Evolutionary conservation across 345 rosid genomes (phyloP).

Genomic region (Erodium maritimum): DNA sequence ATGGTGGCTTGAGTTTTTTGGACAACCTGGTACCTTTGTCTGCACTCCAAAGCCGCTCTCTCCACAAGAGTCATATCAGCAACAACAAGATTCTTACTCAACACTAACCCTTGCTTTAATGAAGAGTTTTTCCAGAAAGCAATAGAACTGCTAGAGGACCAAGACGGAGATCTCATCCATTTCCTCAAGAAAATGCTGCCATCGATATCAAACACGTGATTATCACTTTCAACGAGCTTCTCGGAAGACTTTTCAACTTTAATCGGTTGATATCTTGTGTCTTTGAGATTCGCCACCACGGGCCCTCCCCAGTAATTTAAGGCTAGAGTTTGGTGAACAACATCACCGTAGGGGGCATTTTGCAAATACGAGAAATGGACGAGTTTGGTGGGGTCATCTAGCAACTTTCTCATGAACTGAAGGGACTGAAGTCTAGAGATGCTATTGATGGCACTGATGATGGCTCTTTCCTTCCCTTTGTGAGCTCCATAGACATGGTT

Average conservation of each 20-base stretch:
- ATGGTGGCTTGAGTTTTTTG: slow-evolving; percentile 93
- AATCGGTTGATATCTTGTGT: slow-evolving; percentile 24
- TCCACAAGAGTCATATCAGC: slow-evolving; percentile 63
- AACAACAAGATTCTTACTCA: slow-evolving; percentile 75
- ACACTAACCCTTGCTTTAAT: slow-evolving; percentile 43
- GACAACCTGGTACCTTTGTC: slow-evolving; percentile 48
- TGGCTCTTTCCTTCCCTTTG: slow-evolving; percentile 76
- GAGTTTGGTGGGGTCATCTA: slow-evolving; percentile 84
- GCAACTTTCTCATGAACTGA: slow-evolving; percentile 59
- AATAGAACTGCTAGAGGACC: slow-evolving; percentile 62
- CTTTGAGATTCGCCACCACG: slow-evolving; percentile 39
- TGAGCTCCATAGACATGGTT: slow-evolving; percentile 63
- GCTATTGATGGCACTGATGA: slow-evolving; percentile 45
- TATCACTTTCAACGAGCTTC: slow-evolving; percentile 30
- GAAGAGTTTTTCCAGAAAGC: slow-evolving; percentile 66
- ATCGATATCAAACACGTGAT: slow-evolving; percentile 62
- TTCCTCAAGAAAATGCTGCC: slow-evolving; percentile 79
- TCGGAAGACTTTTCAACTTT: slow-evolving; percentile 24
- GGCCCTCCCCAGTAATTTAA: slow-evolving; percentile 88
- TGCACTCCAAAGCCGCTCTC: slow-evolving; percentile 63
- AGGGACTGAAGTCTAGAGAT: slow-evolving; percentile 89
- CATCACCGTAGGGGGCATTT: slow-evolving; percentile 60
- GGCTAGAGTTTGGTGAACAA: slow-evolving; percentile 75
- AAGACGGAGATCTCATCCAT: slow-evolving; percentile 90
- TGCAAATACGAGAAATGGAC: slow-evolving; percentile 77